Evolutionary conservation across 805 yeast genomes (phyloP).

Genomic region (Candida sanyiensis): DNA sequence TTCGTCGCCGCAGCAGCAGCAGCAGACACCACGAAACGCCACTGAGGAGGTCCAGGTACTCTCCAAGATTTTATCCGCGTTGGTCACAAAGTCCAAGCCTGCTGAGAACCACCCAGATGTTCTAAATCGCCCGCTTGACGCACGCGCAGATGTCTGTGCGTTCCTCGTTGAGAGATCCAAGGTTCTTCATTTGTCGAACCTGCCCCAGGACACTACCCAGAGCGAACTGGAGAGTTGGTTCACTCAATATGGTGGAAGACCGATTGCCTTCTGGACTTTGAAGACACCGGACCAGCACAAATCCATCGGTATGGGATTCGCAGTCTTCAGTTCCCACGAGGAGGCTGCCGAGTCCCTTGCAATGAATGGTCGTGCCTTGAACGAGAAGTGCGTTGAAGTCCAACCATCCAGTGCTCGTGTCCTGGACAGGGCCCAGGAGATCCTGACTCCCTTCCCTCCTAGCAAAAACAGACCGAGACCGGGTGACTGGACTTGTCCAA

Average conservation of each 20-base stretch:
- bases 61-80: conserved; percentile 38
- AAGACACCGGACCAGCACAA: conserved; percentile 52
- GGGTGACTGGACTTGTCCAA: conserved; percentile 97
- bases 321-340: conserved; percentile 76
- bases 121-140: conserved; percentile 69
- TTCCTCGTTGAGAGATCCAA: conserved; percentile 69
- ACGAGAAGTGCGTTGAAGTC: conserved; percentile 74
- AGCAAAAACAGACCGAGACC: conserved; percentile 87
- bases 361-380: conserved; percentile 71
- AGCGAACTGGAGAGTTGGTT: conserved; percentile 89
- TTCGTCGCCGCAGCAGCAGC: conserved; percentile 16
- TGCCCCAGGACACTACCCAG: conserved; percentile 84
- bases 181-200: conserved; percentile 72
- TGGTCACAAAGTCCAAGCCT: conserved; percentile 44
- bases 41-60: conserved; percentile 41
- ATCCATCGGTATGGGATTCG: conserved; percentile 69
- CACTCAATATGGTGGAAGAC: conserved; percentile 78
- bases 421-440: conserved; percentile 75
- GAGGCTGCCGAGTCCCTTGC: conserved; percentile 76
- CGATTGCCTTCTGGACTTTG: conserved; percentile 85
- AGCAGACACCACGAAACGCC: conserved; percentile 35
- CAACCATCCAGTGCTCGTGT: conserved; percentile 80
- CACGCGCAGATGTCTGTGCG: conserved; percentile 61
- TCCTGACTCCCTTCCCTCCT: conserved; percentile 79
- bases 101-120: conserved; percentile 46